These are phyloP conservation scores for Colletotrichum cordylinicola DNA, from an alignment of 2,329 filamentous ascomycete species.

Conservation along the genomic window DNA sequence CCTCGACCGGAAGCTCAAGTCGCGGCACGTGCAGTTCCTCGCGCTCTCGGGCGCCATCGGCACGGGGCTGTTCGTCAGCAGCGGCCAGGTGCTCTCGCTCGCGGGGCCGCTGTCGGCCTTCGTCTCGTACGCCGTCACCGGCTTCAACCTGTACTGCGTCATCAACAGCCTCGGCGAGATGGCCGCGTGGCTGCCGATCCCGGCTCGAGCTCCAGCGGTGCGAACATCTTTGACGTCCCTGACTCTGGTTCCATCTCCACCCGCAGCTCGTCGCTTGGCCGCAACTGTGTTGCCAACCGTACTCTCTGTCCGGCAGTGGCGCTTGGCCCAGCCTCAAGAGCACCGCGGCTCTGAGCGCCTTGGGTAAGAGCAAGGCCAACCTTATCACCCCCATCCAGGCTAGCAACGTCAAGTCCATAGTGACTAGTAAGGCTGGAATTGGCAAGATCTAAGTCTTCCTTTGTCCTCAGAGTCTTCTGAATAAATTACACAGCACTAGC, in stretches of 20 bases:
- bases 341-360: not conserved
- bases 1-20: conserved; percentile 42
- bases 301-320: conserved; percentile 32
- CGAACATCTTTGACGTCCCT: conserved; percentile 26
- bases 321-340: conserved; percentile 18
- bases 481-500: rapidly evolving
- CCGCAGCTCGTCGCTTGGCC: conserved; percentile 29
- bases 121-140: conserved; percentile 47
- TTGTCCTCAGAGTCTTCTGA: rapidly evolving
- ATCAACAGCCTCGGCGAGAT: conserved; percentile 61
- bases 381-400: conserved; percentile 1
- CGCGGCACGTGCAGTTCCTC: conserved; percentile 47
- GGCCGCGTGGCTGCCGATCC: conserved; percentile 65
- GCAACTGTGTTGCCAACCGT: conserved; percentile 33
- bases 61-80: conserved; percentile 50
- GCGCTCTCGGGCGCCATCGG: conserved; percentile 47
- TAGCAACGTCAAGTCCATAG: not conserved
- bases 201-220: conserved; percentile 36
- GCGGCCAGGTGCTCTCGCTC: conserved; percentile 46
- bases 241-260: conserved; percentile 17
- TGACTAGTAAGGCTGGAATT: not conserved
- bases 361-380: conserved; percentile 22
- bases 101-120: conserved; percentile 47
- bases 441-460: not conserved
- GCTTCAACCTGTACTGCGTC: conserved; percentile 52